These are phyloP conservation scores for Fusarium praegraminearum DNA, from an alignment of 2,329 filamentous ascomycete genomes.

Conservation along the genomic window DNA sequence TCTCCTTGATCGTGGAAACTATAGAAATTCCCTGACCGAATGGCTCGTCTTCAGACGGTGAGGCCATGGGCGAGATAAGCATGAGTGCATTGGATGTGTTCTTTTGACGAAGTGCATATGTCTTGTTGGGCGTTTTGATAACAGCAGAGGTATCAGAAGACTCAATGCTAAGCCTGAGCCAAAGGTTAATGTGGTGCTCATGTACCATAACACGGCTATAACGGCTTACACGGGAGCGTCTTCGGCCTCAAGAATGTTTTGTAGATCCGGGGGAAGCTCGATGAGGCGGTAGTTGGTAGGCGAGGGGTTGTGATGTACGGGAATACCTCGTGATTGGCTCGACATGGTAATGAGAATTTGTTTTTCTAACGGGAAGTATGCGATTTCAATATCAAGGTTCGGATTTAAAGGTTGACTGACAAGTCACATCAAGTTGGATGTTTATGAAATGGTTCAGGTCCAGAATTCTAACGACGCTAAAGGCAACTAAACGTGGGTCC, in stretches of 20 bases:
- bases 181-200: neutral
- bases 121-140: constrained; percentile 63
- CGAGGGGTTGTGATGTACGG: constrained; percentile 63
- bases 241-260: constrained; percentile 66
- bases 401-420: neutral
- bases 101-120: constrained; percentile 72
- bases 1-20: constrained; percentile 70
- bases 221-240: constrained; percentile 64
- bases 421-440: neutral
- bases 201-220: neutral
- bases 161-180: constrained; percentile 60
- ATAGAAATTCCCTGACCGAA: constrained; percentile 57
- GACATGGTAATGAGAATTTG: constrained; percentile 53
- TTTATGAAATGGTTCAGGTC: constrained; percentile 1
- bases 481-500: constrained; percentile 11
- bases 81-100: constrained; percentile 76
- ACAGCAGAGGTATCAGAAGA: constrained; percentile 63
- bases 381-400: neutral
- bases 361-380: neutral
- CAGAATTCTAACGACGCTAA: constrained; percentile 15
- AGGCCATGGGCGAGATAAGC: constrained; percentile 55
- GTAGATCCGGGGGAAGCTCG: constrained; percentile 71
- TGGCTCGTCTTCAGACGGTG: constrained; percentile 11
- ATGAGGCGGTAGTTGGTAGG: constrained; percentile 69
- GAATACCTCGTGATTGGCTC: constrained; percentile 62